Conservation (phyloP, 306 rosid species). For the Cucurbita moschata region DNA sequence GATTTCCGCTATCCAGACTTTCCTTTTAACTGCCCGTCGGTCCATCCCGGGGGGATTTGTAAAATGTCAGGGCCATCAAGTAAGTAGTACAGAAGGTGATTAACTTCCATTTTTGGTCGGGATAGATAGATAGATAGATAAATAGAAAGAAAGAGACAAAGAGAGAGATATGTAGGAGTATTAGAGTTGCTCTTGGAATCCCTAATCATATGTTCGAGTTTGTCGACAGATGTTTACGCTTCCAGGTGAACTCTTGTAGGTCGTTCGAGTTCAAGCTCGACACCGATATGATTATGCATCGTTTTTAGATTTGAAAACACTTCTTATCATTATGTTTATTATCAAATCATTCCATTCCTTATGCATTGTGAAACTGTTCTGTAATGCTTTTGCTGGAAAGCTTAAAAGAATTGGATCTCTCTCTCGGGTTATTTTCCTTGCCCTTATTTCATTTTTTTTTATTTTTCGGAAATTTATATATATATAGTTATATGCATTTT, state of each 20-base stretch:
- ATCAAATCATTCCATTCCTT: background rate
- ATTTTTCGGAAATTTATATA: no score
- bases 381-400: background rate
- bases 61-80: slow-evolving; percentile 17
- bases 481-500: no score
- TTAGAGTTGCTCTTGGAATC: slow-evolving; percentile 10
- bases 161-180: background rate
- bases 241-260: slow-evolving; percentile 13
- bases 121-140: background rate
- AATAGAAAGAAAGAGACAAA: background rate
- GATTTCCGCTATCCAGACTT: slow-evolving; percentile 1
- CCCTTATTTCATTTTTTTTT: no score
- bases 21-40: slow-evolving; percentile 3
- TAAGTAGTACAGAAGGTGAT: slow-evolving; percentile 1
- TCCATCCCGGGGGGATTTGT: slow-evolving; percentile 15
- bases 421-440: background rate
- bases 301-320: background rate
- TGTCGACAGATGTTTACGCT: slow-evolving; percentile 12
- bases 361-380: background rate
- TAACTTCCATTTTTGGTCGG: background rate
- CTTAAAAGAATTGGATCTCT: background rate
- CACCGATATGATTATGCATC: background rate
- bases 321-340: background rate
- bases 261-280: background rate
- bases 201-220: slow-evolving; percentile 1